Percentiles rank a stretch among this genome's conserved stretches.
Conservation (phyloP, 805 yeast genomes). For the Komagataella pseudopastoris region DNA sequence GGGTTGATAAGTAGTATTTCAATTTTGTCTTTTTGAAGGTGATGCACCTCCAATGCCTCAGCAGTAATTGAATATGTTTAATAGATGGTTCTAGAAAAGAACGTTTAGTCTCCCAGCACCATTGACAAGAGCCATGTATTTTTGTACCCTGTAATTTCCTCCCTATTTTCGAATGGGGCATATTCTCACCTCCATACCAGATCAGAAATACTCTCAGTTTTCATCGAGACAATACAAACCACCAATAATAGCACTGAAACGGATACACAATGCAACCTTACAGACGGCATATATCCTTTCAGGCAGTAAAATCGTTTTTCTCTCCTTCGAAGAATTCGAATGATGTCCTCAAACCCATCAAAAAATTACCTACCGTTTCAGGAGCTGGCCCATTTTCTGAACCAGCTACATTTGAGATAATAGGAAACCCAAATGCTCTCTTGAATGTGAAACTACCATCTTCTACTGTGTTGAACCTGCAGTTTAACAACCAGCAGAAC, state of each 20-base stretch:
- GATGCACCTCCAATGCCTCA: background rate
- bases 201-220: background rate
- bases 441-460: conserved; percentile 30
- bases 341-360: conserved; percentile 7
- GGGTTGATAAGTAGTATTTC: background rate
- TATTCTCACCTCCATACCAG: background rate
- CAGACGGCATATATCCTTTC: conserved; percentile 1
- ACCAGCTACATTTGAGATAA: conserved; percentile 24
- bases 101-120: background rate
- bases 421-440: conserved; percentile 24
- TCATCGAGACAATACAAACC: background rate
- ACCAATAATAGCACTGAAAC: background rate
- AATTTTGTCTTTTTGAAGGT: background rate
- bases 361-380: conserved; percentile 21
- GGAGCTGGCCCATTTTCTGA: conserved; percentile 33
- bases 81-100: background rate
- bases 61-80: background rate
- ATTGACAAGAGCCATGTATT: no score
- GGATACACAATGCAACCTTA: background rate
- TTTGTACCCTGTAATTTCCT: background rate
- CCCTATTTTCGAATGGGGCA: background rate
- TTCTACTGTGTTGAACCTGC: conserved; percentile 21
- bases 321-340: background rate
- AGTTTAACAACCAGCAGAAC: conserved; percentile 22
- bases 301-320: conserved; percentile 1